phyloP scores from a whole-genome alignment of 2,329 filamentous ascomycete genomes.

The Calonectria fujianensis region DNA sequence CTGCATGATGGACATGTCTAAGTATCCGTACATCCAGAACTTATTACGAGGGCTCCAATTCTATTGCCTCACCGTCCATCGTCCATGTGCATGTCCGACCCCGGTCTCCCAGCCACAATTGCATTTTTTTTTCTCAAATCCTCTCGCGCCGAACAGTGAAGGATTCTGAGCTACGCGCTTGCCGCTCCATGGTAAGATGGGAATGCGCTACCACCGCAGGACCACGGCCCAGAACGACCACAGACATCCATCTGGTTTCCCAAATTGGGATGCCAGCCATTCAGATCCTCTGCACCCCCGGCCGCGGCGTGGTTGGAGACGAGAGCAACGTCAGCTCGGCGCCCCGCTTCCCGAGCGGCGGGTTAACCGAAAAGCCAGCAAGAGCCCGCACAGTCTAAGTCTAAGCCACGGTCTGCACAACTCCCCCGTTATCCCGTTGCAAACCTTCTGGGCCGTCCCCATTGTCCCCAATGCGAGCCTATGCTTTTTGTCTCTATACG shows the following conservation, averaged over 20 bases:
- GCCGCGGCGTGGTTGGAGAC: constrained; percentile 23
- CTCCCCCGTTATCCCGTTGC: constrained; percentile 27
- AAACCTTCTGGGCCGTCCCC: constrained; percentile 12
- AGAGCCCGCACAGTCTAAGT: constrained; percentile 49
- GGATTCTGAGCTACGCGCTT: constrained; percentile 21
- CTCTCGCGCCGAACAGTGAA: constrained; percentile 21
- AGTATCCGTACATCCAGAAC: constrained; percentile 14
- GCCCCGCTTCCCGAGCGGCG: constrained; percentile 48
- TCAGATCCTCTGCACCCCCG: constrained; percentile 5
- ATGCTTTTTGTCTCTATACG: constrained; percentile 1
- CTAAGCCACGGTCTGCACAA: constrained; percentile 51
- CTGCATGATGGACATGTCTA: background rate
- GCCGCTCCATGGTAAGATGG: constrained; percentile 11
- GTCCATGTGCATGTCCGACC: background rate
- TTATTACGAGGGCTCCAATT: constrained; percentile 26
- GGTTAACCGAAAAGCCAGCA: constrained; percentile 40
- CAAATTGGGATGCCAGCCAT: constrained; percentile 17
- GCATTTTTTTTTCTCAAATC: background rate
- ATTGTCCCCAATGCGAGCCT: background rate
- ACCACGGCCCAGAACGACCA: constrained; percentile 9
- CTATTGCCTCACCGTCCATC: constrained; percentile 8
- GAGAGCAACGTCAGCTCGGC: background rate
- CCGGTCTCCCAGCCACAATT: constrained; percentile 29
- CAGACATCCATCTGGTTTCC: constrained; percentile 5
- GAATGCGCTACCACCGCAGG: constrained; percentile 1